phyloP scores from a whole-genome alignment of 2,329 filamentous ascomycete genomes.

The Pleoardoris graminearum region DNA sequence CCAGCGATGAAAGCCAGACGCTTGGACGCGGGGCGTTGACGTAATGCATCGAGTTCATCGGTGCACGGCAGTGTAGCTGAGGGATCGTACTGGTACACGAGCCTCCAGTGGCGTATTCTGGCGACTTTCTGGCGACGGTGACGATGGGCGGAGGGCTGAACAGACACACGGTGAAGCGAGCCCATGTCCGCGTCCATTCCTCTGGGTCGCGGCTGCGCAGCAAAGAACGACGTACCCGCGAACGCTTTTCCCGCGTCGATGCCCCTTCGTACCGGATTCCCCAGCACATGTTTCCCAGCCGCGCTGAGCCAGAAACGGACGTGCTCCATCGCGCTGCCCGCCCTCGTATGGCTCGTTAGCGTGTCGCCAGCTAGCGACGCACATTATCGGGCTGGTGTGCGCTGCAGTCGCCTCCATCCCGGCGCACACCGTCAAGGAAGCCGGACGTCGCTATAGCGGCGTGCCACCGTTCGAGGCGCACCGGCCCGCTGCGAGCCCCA shows the following conservation, averaged over 20 bases:
- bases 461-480: constrained; percentile 15
- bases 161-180: too few relatives aligned
- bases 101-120: too few relatives aligned
- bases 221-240: background rate
- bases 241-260: too few relatives aligned
- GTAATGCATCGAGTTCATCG: background rate
- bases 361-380: background rate
- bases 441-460: constrained; percentile 5
- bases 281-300: background rate
- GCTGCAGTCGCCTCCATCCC: constrained; percentile 2
- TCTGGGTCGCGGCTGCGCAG: too few relatives aligned
- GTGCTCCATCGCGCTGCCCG: background rate
- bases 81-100: too few relatives aligned
- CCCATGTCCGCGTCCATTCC: too few relatives aligned
- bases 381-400: constrained; percentile 1
- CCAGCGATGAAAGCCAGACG: too few relatives aligned
- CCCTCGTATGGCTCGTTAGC: background rate
- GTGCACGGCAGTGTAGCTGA: too few relatives aligned
- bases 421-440: constrained; percentile 1
- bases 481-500: constrained; percentile 16
- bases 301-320: background rate
- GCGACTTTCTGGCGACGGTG: too few relatives aligned
- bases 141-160: too few relatives aligned
- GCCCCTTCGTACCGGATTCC: too few relatives aligned
- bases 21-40: background rate